phyloP scores from a whole-genome alignment of 768 basidiomycete species.

The Tulasnella sp. region DNA sequence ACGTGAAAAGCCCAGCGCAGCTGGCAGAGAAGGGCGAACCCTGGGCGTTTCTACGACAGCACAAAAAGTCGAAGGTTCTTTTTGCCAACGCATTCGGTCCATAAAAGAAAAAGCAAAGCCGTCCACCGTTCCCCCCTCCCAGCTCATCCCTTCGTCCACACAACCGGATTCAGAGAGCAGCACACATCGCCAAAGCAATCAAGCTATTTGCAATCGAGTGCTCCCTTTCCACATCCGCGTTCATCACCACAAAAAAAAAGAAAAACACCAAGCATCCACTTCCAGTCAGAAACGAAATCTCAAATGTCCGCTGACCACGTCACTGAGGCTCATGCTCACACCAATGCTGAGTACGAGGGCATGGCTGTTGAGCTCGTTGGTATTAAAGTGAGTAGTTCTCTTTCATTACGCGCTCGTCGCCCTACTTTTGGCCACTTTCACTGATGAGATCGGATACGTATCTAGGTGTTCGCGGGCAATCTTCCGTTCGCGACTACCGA shows the following conservation, averaged over 20 bases:
- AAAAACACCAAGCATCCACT: too few relatives aligned
- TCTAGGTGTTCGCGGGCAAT: slow-evolving; percentile 87
- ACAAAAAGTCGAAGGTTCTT: too few relatives aligned
- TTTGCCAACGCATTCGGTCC: background rate
- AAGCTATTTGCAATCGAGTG: slow-evolving; percentile 9
- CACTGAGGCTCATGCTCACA: slow-evolving; percentile 17
- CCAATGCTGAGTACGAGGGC: background rate
- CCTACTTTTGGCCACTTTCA: slow-evolving; percentile 4
- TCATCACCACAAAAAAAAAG: background rate
- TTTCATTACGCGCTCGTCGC: slow-evolving; percentile 23
- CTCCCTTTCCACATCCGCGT: background rate
- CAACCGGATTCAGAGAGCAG: background rate
- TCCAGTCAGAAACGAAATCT: background rate
- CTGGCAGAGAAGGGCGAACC: too few relatives aligned
- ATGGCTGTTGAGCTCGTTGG: slow-evolving; percentile 10
- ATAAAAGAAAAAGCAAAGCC: background rate
- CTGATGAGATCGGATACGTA: background rate
- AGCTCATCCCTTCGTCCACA: slow-evolving; percentile 7
- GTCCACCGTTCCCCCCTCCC: background rate
- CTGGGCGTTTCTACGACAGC: too few relatives aligned
- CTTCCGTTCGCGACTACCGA: slow-evolving; percentile 90
- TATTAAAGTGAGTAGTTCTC: slow-evolving; percentile 14
- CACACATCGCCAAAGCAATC: slow-evolving; percentile 7
- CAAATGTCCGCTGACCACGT: slow-evolving; percentile 21
- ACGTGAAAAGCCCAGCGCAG: too few relatives aligned